Base-by-base conservation (phyloP, 345 rosid species). In the Limnanthes douglasii region DNA sequence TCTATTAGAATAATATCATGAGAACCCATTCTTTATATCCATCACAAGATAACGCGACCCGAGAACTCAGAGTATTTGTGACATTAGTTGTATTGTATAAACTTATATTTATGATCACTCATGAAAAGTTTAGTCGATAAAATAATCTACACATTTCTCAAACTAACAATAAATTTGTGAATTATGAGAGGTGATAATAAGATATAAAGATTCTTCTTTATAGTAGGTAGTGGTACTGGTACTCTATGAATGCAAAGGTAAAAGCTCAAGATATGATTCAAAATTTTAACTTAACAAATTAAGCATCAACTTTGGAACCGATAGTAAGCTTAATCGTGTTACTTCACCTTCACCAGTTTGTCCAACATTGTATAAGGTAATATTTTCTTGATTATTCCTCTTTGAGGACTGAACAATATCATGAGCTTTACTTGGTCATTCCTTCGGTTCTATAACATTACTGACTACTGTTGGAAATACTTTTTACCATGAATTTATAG, bases 1-100 rank as follows among this genome's bases (percentile, higher is more conserved):
- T 68, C 78, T 45, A 77, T 66, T 24, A 51, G 75, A 49, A 70
- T 66, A 47, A 53, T 21, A 29, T 61, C 62, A 42, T 27, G 50
- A 14, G 63, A 34, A 38, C 56, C 46, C 21, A 44, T 34, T 31
- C 54, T 46, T 44, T 59, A 2, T 41, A 43, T 17, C 60, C 59
- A 17, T 59, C 57, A 28, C 4, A 24, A 3, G 5, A 16, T 2
- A 11, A n/a, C n/a, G n/a, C n/a, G n/a, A n/a, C n/a, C n/a, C n/a
- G n/a, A n/a, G n/a, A n/a, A n/a, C n/a, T n/a, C n/a, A n/a, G n/a
- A n/a, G n/a, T n/a, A n/a, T n/a, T n/a, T n/a, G n/a, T n/a, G n/a
- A n/a, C n/a, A n/a, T n/a, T n/a, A n/a, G n/a, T n/a, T n/a, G n/a
- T n/a, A n/a, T n/a, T n/a, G n/a, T n/a, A n/a, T n/a, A 57, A 41